phyloP scores from a whole-genome alignment of 164 flowering plant genomes.

The Macadamia integrifolia region DNA sequence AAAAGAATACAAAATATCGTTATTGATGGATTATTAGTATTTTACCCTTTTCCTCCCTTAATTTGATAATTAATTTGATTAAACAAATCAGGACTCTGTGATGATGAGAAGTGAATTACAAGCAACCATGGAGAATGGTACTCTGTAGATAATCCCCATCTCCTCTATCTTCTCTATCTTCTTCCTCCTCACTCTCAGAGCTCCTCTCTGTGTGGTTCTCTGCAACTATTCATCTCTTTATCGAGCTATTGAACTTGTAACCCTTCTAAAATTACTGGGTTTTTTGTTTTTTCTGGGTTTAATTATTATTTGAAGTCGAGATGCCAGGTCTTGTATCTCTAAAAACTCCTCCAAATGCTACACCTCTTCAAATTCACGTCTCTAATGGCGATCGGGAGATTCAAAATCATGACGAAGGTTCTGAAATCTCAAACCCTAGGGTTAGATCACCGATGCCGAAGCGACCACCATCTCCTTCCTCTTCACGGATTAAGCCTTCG shows the following conservation, averaged over 20 bases:
- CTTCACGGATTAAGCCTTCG: slow-evolving; percentile 65
- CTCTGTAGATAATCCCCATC: neutral
- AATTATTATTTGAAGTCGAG: neutral
- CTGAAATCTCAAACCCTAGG: slow-evolving; percentile 21
- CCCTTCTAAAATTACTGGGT: no score
- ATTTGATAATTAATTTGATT: neutral
- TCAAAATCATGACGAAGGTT: slow-evolving; percentile 6
- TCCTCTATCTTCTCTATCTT: neutral
- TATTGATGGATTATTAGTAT: neutral
- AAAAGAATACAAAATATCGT: no score
- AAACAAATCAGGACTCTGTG: neutral
- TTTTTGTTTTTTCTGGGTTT: no score
- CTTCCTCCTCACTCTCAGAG: neutral
- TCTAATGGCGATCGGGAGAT: slow-evolving; percentile 8
- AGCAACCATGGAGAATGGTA: slow-evolving; percentile 15
- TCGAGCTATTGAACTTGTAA: no score
- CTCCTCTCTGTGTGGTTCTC: no score
- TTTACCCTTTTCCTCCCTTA: neutral
- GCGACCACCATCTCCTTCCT: slow-evolving; percentile 59
- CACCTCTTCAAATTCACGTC: slow-evolving; percentile 15
- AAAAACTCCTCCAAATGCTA: slow-evolving; percentile 16
- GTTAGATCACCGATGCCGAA: slow-evolving; percentile 41
- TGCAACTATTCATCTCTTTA: neutral
- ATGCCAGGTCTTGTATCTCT: slow-evolving; percentile 21
- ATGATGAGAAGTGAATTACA: slow-evolving; percentile 6